Conservation (phyloP, 169 alveolate species). For the Plasmodium billcollinsi region DNA sequence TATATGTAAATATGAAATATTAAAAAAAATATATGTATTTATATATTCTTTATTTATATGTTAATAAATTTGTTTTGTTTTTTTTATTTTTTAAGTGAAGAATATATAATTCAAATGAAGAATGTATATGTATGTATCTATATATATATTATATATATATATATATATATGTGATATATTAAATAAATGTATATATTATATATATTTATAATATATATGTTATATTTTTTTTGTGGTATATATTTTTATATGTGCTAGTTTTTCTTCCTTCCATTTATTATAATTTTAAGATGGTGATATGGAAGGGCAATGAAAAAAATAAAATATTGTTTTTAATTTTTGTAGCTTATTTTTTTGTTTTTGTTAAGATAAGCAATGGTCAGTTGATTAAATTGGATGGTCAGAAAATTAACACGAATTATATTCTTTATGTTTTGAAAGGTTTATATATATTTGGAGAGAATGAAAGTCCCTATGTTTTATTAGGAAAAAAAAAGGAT, state of each 20-base stretch:
- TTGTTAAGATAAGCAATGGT: slow-evolving; percentile 33
- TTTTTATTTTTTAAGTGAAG: no score
- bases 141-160: no score
- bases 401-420: slow-evolving; percentile 68
- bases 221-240: neutral
- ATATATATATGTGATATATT: no score
- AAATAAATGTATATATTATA: no score
- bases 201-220: neutral
- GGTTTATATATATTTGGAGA: slow-evolving; percentile 73
- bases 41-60: no score
- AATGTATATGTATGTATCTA: no score
- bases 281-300: slow-evolving; percentile 52
- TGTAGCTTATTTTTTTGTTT: slow-evolving; percentile 21
- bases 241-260: neutral
- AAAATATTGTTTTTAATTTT: slow-evolving; percentile 8
- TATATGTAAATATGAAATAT: no score
- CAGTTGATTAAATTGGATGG: slow-evolving; percentile 76
- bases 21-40: no score
- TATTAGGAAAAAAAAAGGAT: slow-evolving; percentile 74
- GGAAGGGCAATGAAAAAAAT: slow-evolving; percentile 60
- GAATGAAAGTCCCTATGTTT: slow-evolving; percentile 58
- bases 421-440: slow-evolving; percentile 74
- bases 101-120: no score
- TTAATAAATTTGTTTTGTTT: no score
- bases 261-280: neutral